Conservation (phyloP, 257 asterid genomes). For the Coffea canephora region DNA sequence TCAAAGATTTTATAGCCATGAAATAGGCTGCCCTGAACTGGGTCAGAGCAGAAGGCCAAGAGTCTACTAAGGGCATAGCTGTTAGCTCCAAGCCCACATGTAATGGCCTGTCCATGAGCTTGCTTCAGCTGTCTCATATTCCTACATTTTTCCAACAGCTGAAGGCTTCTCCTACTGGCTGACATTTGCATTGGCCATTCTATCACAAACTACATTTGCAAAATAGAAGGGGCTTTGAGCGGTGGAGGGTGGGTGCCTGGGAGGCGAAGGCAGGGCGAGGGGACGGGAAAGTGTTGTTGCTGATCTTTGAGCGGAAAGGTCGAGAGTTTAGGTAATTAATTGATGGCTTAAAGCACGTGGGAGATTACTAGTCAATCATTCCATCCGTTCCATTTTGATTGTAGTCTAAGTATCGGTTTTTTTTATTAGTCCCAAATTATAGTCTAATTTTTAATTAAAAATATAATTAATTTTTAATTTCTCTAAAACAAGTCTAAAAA, state of each 20-base stretch:
- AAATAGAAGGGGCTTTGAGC: not conserved
- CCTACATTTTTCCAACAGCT: slow-evolving; percentile 48
- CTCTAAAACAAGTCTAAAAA: too few relatives aligned
- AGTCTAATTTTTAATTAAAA: too few relatives aligned
- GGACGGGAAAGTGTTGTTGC: too few relatives aligned
- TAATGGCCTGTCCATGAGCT: slow-evolving; percentile 49
- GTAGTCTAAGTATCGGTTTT: too few relatives aligned
- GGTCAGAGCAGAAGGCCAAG: slow-evolving; percentile 66
- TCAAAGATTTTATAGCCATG: slow-evolving; percentile 48
- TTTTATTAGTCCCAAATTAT: too few relatives aligned
- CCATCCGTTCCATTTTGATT: too few relatives aligned
- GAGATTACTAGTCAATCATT: too few relatives aligned
- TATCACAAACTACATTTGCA: not conserved
- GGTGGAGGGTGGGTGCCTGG: not conserved
- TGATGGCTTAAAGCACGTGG: too few relatives aligned
- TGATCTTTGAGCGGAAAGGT: too few relatives aligned
- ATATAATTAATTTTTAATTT: too few relatives aligned
- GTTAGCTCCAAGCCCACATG: slow-evolving; percentile 50
- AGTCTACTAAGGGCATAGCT: slow-evolving; percentile 70
- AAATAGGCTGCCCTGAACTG: slow-evolving; percentile 37
- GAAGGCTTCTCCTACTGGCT: slow-evolving; percentile 31
- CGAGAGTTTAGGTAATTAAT: too few relatives aligned
- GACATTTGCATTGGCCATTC: slow-evolving; percentile 22
- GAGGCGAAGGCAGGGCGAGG: too few relatives aligned
- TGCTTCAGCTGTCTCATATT: slow-evolving; percentile 45